Evolutionary conservation across 192 early-diverging fungal genomes (phyloP).

Genomic region (Cladochytrium replicatum): DNA sequence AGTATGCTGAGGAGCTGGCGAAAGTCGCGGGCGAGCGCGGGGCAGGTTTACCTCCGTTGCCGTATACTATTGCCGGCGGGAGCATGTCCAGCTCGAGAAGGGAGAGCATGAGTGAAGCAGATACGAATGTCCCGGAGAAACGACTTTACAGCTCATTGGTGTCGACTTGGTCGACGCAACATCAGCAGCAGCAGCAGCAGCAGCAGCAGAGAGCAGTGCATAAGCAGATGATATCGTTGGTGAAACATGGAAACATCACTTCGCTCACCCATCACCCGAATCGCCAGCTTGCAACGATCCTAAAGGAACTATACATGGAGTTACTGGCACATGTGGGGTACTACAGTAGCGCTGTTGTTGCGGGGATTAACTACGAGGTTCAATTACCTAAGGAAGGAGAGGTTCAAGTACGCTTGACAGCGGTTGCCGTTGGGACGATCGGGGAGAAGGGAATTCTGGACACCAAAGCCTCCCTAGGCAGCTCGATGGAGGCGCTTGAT

Average conservation of each 20-base stretch:
- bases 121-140: conserved; percentile 6
- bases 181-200: conserved; percentile 30
- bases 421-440: conserved; percentile 43
- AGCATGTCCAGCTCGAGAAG: no score
- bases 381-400: conserved; percentile 45
- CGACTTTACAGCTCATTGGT: conserved; percentile 12
- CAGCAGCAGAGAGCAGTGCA: conserved; percentile 1
- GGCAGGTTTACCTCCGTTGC: conserved; percentile 1
- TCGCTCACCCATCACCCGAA: conserved; percentile 58
- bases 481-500: background rate
- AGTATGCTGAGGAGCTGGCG: background rate
- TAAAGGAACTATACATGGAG: conserved; percentile 56
- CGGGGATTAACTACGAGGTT: conserved; percentile 54
- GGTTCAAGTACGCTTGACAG: conserved; percentile 55
- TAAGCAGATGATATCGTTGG: conserved; percentile 45
- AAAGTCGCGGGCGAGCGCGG: background rate
- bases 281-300: conserved; percentile 56
- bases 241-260: conserved; percentile 51
- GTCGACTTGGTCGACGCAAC: conserved; percentile 2
- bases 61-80: no score
- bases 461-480: background rate
- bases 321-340: conserved; percentile 51
- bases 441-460: conserved; percentile 3
- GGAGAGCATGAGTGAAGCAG: no score
- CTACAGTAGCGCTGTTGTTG: conserved; percentile 53